phyloP scores from a whole-genome alignment of 2,329 filamentous ascomycete species.

The Nemania sp. region DNA sequence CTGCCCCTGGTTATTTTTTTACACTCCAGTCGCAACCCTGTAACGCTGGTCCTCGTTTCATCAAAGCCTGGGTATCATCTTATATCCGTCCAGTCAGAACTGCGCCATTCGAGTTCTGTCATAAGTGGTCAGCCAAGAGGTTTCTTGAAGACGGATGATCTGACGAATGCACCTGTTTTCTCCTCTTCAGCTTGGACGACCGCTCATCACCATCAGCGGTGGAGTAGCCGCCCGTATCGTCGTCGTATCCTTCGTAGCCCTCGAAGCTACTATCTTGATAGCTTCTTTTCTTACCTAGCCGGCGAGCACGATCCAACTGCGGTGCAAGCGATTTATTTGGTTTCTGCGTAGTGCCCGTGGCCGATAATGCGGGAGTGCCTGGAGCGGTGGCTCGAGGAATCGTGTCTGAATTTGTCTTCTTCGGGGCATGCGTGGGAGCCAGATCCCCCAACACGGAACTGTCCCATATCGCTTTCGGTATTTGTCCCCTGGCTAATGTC shows the following conservation, averaged over 20 bases:
- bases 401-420: conserved; percentile 43
- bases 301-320: conserved; percentile 61
- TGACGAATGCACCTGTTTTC: conserved; percentile 62
- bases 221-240: conserved; percentile 70
- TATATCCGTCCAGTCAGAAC: conserved; percentile 53
- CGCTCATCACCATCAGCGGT: conserved; percentile 71
- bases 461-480: conserved; percentile 61
- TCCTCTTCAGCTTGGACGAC: conserved; percentile 58
- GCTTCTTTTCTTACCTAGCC: conserved; percentile 71
- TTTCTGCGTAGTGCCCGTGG: conserved; percentile 37
- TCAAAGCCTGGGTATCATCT: conserved; percentile 49
- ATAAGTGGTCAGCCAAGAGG: conserved; percentile 46
- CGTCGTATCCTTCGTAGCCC: conserved; percentile 74
- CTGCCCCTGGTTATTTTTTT: conserved; percentile 25
- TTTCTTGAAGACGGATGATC: conserved; percentile 34
- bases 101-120: conserved; percentile 51
- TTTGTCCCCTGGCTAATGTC: conserved; percentile 60
- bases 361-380: conserved; percentile 52
- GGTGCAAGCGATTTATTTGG: conserved; percentile 42
- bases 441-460: conserved; percentile 61
- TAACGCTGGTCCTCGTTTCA: conserved; percentile 13
- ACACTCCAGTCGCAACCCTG: conserved; percentile 25
- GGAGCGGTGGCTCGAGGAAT: conserved; percentile 55
- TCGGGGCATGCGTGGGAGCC: conserved; percentile 45
- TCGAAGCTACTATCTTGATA: conserved; percentile 76